Percentiles rank a stretch among this genome's conserved stretches.
These are phyloP conservation scores for Ophiognomonia clavigignenti-juglandacearum DNA, from an alignment of 2,329 filamentous ascomycete species.

Conservation along the genomic window DNA sequence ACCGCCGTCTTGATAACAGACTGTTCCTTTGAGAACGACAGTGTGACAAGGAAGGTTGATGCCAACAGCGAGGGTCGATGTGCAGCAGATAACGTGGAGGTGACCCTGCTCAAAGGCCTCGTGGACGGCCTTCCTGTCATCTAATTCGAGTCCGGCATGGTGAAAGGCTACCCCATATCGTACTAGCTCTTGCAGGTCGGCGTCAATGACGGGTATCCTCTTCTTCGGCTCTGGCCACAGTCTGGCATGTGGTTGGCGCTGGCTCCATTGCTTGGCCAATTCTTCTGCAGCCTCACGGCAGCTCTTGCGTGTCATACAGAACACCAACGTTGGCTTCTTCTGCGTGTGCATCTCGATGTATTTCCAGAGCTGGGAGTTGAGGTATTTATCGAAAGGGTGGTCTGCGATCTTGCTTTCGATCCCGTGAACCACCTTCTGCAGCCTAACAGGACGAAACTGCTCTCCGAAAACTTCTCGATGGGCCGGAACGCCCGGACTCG, in stretches of 20 bases:
- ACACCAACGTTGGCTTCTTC: slow-evolving; percentile 75
- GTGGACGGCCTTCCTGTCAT: slow-evolving; percentile 64
- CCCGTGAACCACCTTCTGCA: slow-evolving; percentile 73
- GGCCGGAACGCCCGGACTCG: slow-evolving; percentile 58
- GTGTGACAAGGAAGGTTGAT: slow-evolving; percentile 81
- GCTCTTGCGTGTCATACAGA: slow-evolving; percentile 73
- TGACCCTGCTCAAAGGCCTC: slow-evolving; percentile 63
- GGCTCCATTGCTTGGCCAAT: slow-evolving; percentile 61
- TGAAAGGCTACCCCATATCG: slow-evolving; percentile 69
- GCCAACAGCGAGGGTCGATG: slow-evolving; percentile 77
- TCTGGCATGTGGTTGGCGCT: slow-evolving; percentile 41
- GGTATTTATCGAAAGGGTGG: slow-evolving; percentile 68
- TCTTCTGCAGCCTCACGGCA: slow-evolving; percentile 62
- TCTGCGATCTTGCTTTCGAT: slow-evolving; percentile 63
- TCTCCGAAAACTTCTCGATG: slow-evolving; percentile 68
- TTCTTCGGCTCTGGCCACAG: slow-evolving; percentile 59
- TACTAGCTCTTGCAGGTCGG: slow-evolving; percentile 50
- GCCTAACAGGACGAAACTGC: slow-evolving; percentile 71
- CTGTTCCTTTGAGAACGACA: slow-evolving; percentile 77
- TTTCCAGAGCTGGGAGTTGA: slow-evolving; percentile 60
- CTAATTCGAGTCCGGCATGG: slow-evolving; percentile 66
- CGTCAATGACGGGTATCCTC: slow-evolving; percentile 47
- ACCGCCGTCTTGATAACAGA: slow-evolving; percentile 53
- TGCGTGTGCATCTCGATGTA: slow-evolving; percentile 63
- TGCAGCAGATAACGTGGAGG: slow-evolving; percentile 81